phyloP scores from a whole-genome alignment of 345 rosid species.

The Sonneratia alba region DNA sequence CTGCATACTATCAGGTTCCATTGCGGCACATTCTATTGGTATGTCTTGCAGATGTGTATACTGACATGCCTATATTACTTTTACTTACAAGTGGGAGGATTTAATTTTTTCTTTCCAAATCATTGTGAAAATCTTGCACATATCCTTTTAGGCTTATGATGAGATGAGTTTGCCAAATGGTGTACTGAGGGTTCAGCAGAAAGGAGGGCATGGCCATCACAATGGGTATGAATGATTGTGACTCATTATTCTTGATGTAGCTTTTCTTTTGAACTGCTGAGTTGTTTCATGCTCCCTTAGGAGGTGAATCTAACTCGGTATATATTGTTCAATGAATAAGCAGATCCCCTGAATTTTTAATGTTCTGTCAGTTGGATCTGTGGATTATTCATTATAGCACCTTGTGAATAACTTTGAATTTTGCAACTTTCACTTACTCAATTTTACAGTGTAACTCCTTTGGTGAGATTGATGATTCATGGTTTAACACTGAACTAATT shows the following conservation, averaged over 20 bases:
- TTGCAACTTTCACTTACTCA: neutral
- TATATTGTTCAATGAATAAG: neutral
- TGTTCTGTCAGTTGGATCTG: neutral
- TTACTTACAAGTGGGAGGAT: neutral
- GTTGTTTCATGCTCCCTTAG: neutral
- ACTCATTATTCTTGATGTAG: neutral
- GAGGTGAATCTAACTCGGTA: neutral
- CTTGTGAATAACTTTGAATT: neutral
- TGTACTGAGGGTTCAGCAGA: constrained; percentile 69
- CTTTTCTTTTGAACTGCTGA: neutral
- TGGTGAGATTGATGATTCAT: no score
- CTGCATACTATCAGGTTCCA: constrained; percentile 83
- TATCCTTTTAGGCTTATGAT: constrained; percentile 49
- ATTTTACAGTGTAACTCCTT: neutral
- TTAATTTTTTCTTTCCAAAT: neutral
- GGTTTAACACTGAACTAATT: no score
- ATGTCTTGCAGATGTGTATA: constrained; percentile 6
- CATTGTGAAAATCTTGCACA: constrained; percentile 6
- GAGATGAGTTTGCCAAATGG: constrained; percentile 95
- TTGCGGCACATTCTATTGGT: constrained; percentile 81
- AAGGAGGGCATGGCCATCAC: constrained; percentile 86
- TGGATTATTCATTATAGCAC: neutral
- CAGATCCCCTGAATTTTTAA: neutral
- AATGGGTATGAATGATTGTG: constrained; percentile 46
- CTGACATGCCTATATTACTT: neutral